Base-by-base conservation (phyloP, 176 grass and related monocot genomes). In the Neostapfia colusana region DNA sequence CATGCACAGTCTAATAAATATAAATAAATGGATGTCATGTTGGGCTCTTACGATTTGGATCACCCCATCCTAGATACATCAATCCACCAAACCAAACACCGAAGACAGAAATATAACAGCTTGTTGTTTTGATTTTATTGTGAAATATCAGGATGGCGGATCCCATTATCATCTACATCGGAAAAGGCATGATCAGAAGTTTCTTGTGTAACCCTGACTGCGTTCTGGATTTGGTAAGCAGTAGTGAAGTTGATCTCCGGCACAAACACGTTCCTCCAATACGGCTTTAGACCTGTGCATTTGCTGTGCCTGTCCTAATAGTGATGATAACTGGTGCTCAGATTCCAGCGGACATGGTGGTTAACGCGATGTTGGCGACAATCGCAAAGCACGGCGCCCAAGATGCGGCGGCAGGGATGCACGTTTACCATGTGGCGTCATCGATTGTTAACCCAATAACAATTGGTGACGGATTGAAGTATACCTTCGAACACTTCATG, bases 301-400 rank as follows among this genome's bases (percentile, higher is more conserved):
- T n/a, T 31, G 31, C 1, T 31, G 31, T 31, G 31, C 31, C 31
- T 31, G 31, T 41, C 39, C 6, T 41, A 41, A 41, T 41, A 41
- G 9, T 41, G 39, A 41, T 41, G 7, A 41, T 41, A 41, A 44
- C 10, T 13, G 8, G 2, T 46, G 44, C 4, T 20, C 4, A 93
- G 90, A 91, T 97, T 18, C 93, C 93, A 43, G 93, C 48, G 26
- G 93, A 97, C 88, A 97, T 97, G 93, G 93, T 97, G 36, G 90
- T 97, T 75, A 97, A 89, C 83, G 88, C 93, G 64, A 93, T 81
- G 44, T 66, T 97, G 70, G 93, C 86, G 20, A 40, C 88, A 17
- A 97, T 97, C 78, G 90, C 90, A 41, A 91, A 89, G 74, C 93
- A 97, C 48, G 93, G 81, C 8, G 14, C 37, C 25, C 10, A 17